phyloP scores from a whole-genome alignment of 2,329 filamentous ascomycete genomes.

The Geosmithia morbida region DNA sequence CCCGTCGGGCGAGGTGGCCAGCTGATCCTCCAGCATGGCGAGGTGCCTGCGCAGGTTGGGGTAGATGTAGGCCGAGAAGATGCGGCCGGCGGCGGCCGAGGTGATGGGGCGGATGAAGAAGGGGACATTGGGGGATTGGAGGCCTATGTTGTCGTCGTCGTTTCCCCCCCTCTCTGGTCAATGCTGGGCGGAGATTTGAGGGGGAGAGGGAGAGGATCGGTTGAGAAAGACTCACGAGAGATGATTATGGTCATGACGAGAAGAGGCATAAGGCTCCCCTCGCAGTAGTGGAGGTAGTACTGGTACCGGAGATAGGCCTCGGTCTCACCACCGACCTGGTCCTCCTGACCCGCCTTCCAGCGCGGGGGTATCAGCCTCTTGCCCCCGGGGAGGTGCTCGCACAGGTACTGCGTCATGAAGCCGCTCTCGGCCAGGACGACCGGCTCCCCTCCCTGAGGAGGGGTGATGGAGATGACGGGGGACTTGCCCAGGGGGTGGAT shows the following conservation, averaged over 20 bases:
- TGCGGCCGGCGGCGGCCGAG: constrained; percentile 23
- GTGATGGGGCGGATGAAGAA: constrained; percentile 40
- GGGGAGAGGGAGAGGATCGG: too few relatives aligned
- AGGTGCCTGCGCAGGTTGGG: constrained; percentile 34
- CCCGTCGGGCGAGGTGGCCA: constrained; percentile 23
- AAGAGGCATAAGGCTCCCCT: constrained; percentile 68
- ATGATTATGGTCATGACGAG: constrained; percentile 52
- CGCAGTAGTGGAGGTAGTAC: constrained; percentile 70
- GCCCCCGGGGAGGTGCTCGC: constrained; percentile 42
- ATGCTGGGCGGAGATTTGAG: too few relatives aligned
- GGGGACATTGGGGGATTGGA: constrained; percentile 30
- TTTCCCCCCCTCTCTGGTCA: too few relatives aligned
- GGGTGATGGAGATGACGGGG: constrained; percentile 56
- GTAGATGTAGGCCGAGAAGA: constrained; percentile 24
- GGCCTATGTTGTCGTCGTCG: constrained; percentile 12
- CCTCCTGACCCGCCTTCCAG: constrained; percentile 44
- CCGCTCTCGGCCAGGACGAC: constrained; percentile 68
- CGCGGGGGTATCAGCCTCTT: constrained; percentile 33
- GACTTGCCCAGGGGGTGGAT: constrained; percentile 81
- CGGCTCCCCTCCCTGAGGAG: constrained; percentile 21
- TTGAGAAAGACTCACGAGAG: constrained; percentile 19
- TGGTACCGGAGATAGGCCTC: constrained; percentile 44
- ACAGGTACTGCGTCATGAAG: constrained; percentile 68
- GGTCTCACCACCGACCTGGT: constrained; percentile 43
- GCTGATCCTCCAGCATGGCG: constrained; percentile 31